A percentile compares a stretch with the other conserved stretches of the same genome.
These are phyloP conservation scores for Coniochaeta sp. DNA, from an alignment of 2,329 filamentous ascomycete genomes.

Conservation along the genomic window DNA sequence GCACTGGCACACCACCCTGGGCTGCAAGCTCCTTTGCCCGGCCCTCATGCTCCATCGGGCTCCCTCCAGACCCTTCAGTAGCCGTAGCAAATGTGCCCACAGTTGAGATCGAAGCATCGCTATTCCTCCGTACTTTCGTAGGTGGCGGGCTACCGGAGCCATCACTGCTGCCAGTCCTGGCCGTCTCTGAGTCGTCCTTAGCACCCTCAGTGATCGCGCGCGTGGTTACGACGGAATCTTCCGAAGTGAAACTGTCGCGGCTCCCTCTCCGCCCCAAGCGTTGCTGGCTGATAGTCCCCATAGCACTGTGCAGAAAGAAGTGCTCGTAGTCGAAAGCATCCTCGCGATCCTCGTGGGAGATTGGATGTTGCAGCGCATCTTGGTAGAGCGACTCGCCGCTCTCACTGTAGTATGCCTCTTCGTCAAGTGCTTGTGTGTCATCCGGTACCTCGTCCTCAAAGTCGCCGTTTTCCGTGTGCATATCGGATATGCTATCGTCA, in stretches of 20 bases:
- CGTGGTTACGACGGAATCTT: conserved; percentile 55
- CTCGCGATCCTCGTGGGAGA: conserved; percentile 85
- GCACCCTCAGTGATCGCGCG: conserved; percentile 29
- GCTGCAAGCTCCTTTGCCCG: conserved; percentile 16
- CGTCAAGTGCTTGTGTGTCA: conserved; percentile 24
- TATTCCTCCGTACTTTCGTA: conserved; percentile 28
- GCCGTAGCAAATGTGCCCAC: conserved; percentile 51
- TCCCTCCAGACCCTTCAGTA: conserved; percentile 34
- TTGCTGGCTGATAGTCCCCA: conserved; percentile 64
- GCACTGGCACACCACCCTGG: conserved; percentile 9
- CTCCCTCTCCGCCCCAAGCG: conserved; percentile 38
- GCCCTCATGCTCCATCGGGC: conserved; percentile 11
- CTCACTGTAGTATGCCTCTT: conserved; percentile 47
- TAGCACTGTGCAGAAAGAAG: conserved; percentile 88
- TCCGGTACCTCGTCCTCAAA: conserved; percentile 15
- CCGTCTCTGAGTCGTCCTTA: not conserved
- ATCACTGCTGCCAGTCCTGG: conserved; percentile 11
- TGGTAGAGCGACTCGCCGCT: conserved; percentile 58
- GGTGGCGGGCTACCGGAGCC: conserved; percentile 7
- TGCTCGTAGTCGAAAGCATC: conserved; percentile 96
- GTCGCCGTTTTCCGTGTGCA: conserved; percentile 30
- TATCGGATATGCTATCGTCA: conserved; percentile 29
- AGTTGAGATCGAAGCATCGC: conserved; percentile 41
- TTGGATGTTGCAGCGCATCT: conserved; percentile 48
- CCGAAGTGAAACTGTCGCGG: conserved; percentile 47